Base-by-base conservation (phyloP, 768 basidiomycete species). In the Lentinula aciculospora region DNA sequence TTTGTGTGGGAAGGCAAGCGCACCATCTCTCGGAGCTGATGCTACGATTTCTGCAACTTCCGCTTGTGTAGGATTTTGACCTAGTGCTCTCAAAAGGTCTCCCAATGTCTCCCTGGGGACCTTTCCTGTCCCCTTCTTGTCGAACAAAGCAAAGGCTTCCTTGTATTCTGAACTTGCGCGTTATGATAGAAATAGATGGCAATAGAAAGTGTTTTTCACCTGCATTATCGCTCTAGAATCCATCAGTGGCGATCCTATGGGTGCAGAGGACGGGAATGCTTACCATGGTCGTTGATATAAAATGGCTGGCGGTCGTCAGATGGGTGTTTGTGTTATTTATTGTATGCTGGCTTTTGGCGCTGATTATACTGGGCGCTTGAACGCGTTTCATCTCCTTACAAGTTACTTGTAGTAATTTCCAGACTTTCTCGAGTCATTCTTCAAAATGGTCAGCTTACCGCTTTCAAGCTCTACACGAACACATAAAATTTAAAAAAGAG, bases 21-120 rank as follows among this genome's bases (percentile, higher is more conserved):
- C 62, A 92, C 92, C 89, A 58, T 95, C 90, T 58, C 84, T 76
- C 15, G 92, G 92, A 2, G 92, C 85, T 13, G 74, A 69, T 4
- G 77, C 73, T 28, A 90, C 81, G 62, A 98, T 85, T 19, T 93
- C 89, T 8, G 84, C 82, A 3, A 98, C 94, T 72, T 99, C 95
- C n/a, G 90, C 87, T 70, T 98, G 97, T 0, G 96, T 98, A n/a
- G 97, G 97, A 70, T 99, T 99, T 76, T 98, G 97, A 2, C 97
- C 97, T 3, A 99, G 77, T 0, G 94, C 94, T 44, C 97, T 84
- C 15, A 99, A 75, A 9, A 99, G 82, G 70, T 98, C 96, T 8
- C 97, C 97, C 1, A 99, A 76, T 0, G 86, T 88, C 60, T 94
- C 90, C 3, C 89, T 77, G 0, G 94, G 89, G 29, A 99, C 92